Percentiles rank a stretch among this genome's conserved stretches.
These are phyloP conservation scores for Mortierella sp. DNA, from an alignment of 371 early-diverging fungal species.

Conservation along the genomic window DNA sequence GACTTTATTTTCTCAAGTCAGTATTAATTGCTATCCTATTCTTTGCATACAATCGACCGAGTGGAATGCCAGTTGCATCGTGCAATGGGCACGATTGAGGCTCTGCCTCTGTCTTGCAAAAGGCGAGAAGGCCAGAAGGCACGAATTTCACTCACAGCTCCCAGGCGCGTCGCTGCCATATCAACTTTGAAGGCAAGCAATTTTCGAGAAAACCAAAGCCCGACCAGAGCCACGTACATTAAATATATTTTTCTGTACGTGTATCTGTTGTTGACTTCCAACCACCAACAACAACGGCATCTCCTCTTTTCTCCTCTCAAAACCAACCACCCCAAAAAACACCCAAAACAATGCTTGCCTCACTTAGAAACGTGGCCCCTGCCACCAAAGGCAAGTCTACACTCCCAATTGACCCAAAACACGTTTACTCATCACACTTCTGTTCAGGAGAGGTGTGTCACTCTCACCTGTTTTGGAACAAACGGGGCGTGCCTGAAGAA, in stretches of 20 bases:
- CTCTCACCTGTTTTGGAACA: background rate
- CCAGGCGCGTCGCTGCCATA: no score
- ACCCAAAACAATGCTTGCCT: constrained; percentile 47
- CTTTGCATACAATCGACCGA: no score
- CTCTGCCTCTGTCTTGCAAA: no score
- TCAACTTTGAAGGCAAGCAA: no score
- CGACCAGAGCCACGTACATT: constrained; percentile 5
- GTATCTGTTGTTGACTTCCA: constrained; percentile 4
- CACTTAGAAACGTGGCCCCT: constrained; percentile 45
- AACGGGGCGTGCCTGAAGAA: constrained; percentile 4
- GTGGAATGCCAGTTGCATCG: no score
- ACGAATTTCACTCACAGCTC: no score
- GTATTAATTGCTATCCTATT: no score
- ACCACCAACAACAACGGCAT: constrained; percentile 14
- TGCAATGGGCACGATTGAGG: no score
- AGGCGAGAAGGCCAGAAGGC: no score
- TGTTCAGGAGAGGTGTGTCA: background rate
- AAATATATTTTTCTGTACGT: background rate
- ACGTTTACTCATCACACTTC: background rate
- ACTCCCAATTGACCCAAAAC: background rate
- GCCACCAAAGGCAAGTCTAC: constrained; percentile 55
- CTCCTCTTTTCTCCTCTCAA: background rate
- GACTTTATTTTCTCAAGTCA: no score
- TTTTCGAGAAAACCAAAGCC: background rate
- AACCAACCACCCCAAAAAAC: constrained; percentile 24